Base-by-base conservation (phyloP, 129 eudicot species). In the Silybum marianum region DNA sequence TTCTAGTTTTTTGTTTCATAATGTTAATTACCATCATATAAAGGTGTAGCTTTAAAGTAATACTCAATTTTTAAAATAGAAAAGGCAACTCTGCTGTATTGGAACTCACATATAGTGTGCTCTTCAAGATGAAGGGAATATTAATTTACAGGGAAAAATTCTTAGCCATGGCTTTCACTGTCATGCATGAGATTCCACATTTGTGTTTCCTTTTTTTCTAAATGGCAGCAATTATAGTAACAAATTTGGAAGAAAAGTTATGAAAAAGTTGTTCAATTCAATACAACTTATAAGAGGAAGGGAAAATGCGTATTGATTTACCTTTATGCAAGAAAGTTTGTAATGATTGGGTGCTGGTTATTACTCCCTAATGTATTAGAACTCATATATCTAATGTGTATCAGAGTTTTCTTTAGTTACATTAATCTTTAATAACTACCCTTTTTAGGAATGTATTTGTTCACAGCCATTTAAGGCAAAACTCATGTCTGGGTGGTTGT, bases 41-140 rank as follows among this genome's bases (percentile, higher is more conserved):
- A 11, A 13, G 60, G 60, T 48, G 14, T 48, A 48, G 60, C 60
- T 48, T 48, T 13, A 48, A 13, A 3, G 60, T 14, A 18, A n/a
- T 58, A 18, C 66, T 58, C 21, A 58, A 18, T 18, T 58, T n/a
- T n/a, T n/a, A 16, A 54, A 16, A 21, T 58, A 18, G 5, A 58
- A 58, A 58, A 58, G 23, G 23, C 66, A 58, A 54, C 66, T 51
- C 19, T 58, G 22, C 66, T 18, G 66, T 58, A 58, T 58, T 54
- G 23, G 23, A 58, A 58, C 66, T 58, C 66, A 58, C 23, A 58
- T 58, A 58, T 58, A 21, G 66, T 6, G 66, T 58, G 23, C 66
- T 58, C 66, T 58, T 58, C 66, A 58, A 58, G 66, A 58, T n/a
- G 66, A 58, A 58, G 66, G 66, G 66, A 58, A n/a, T 58, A 58